A percentile compares a stretch with the other conserved stretches of the same genome.
Evolutionary conservation across 1,284 basidiomycete species (phyloP).

Genomic region (Trichosporon asahii): DNA sequence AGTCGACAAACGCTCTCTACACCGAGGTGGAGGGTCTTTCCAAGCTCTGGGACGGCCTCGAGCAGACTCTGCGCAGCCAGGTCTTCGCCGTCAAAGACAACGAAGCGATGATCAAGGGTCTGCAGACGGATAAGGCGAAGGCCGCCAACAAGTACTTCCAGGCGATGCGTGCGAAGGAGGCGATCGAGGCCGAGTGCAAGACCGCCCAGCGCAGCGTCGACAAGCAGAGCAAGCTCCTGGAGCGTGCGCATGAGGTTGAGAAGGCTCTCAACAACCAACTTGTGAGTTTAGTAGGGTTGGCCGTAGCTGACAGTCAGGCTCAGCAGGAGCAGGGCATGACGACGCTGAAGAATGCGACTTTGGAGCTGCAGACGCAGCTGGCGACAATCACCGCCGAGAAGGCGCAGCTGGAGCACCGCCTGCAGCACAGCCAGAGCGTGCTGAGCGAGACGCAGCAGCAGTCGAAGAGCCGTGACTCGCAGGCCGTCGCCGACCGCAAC

Average conservation of each 20-base stretch:
- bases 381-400: slow-evolving; percentile 49
- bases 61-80: slow-evolving; percentile 77
- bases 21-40: slow-evolving; percentile 83
- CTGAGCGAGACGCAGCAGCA: slow-evolving; percentile 49
- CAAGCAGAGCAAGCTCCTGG: slow-evolving; percentile 73
- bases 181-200: slow-evolving; percentile 72
- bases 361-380: slow-evolving; percentile 52
- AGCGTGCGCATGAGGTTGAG: slow-evolving; percentile 66
- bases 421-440: slow-evolving; percentile 47
- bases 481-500: slow-evolving; percentile 44
- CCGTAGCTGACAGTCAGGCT: slow-evolving; percentile 49
- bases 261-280: slow-evolving; percentile 60
- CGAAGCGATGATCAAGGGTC: slow-evolving; percentile 71
- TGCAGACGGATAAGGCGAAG: slow-evolving; percentile 76
- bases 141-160: slow-evolving; percentile 93
- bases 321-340: slow-evolving; percentile 57
- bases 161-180: slow-evolving; percentile 84
- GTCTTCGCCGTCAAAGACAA: slow-evolving; percentile 71
- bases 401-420: slow-evolving; percentile 39
- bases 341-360: slow-evolving; percentile 52
- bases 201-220: slow-evolving; percentile 64
- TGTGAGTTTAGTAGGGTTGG: slow-evolving; percentile 51
- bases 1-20: slow-evolving; percentile 68
- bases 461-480: slow-evolving; percentile 47
- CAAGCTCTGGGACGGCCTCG: slow-evolving; percentile 80